A percentile compares a stretch with the other conserved stretches of the same genome.
These are phyloP conservation scores for Phyllostachys edulis DNA, from an alignment of 176 grass and related monocot species.

Conservation along the genomic window DNA sequence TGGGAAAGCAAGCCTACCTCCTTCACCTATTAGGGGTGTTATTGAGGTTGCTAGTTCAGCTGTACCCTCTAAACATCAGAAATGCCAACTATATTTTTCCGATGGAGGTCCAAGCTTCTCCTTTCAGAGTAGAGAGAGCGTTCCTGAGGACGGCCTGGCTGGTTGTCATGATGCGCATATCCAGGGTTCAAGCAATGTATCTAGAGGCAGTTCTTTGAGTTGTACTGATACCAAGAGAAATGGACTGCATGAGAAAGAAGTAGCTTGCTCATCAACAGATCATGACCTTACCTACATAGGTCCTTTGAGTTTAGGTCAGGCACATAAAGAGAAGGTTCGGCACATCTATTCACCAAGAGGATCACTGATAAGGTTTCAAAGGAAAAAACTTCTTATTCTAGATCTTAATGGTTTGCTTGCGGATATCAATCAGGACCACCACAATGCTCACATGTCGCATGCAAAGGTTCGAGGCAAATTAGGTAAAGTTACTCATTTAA, in stretches of 20 bases:
- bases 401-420: conserved; percentile 90
- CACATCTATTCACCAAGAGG: conserved; percentile 45
- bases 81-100: too few relatives aligned
- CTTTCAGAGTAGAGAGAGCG: neutral
- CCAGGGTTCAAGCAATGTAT: neutral
- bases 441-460: conserved; percentile 38
- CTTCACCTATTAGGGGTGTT: neutral
- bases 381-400: conserved; percentile 87
- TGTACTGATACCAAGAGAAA: neutral
- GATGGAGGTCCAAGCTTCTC: neutral
- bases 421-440: conserved; percentile 59
- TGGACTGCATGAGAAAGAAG: neutral
- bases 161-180: neutral
- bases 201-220: neutral
- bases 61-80: neutral
- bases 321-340: conserved; percentile 30
- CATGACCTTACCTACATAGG: conserved; percentile 12
- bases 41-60: neutral
- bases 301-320: conserved; percentile 18
- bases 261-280: conserved; percentile 3
- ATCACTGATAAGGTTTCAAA: conserved; percentile 39
- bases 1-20: neutral
- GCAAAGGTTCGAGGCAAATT: conserved; percentile 56
- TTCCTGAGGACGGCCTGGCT: neutral
- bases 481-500: conserved; percentile 46